phyloP scores from a whole-genome alignment of 371 early-diverging fungal species.

The Coemansia sp. region DNA sequence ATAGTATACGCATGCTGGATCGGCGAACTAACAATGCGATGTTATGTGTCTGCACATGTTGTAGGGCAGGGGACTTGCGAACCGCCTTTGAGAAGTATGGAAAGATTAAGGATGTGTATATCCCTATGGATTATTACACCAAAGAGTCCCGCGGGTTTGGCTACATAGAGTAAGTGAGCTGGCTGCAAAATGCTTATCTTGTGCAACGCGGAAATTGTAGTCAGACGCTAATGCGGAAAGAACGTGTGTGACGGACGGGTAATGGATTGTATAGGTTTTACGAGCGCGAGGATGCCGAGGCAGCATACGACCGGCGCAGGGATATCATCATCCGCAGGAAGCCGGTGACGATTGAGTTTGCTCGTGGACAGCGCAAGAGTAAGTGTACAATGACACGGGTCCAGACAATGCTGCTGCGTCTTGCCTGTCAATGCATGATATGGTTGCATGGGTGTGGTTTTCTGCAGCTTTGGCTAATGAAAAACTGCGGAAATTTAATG shows the following conservation, averaged over 20 bases:
- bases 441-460: too few species aligned
- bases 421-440: background rate
- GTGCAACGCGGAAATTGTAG: background rate
- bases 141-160: conserved; percentile 49
- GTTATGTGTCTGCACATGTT: background rate
- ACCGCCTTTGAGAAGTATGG: conserved; percentile 40
- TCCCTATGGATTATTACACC: conserved; percentile 48
- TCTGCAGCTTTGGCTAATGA: background rate
- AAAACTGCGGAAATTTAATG: background rate
- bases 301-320: conserved; percentile 42
- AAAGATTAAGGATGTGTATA: conserved; percentile 47
- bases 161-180: conserved; percentile 45
- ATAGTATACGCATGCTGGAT: too few species aligned
- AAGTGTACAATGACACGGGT: conserved; percentile 16
- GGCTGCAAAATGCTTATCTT: background rate
- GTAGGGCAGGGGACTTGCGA: conserved; percentile 35
- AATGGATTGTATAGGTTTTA: conserved; percentile 29
- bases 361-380: conserved; percentile 51
- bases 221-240: too few species aligned
- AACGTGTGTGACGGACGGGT: background rate
- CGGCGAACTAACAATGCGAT: too few species aligned
- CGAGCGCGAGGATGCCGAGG: conserved; percentile 47
- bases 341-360: conserved; percentile 46
- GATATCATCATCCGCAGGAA: conserved; percentile 27
- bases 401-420: background rate